Evolutionary conservation across 2,329 filamentous ascomycete genomes (phyloP).

Genomic region (Tolypocladium endophyticum): DNA sequence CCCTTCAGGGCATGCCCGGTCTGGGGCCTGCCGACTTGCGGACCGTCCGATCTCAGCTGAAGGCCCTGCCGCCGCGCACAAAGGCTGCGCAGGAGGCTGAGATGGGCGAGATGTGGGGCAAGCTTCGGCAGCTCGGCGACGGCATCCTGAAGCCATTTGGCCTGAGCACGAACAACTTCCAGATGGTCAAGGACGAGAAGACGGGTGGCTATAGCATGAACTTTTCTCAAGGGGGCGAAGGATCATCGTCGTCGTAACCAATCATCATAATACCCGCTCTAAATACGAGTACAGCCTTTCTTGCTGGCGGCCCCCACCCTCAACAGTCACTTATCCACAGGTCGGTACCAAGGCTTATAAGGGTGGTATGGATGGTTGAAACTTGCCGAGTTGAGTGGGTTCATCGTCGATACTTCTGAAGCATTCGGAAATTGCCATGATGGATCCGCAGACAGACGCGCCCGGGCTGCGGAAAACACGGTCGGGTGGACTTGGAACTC

Average conservation of each 20-base stretch:
- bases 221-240: slow-evolving; percentile 41
- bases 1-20: slow-evolving; percentile 41
- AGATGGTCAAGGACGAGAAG: slow-evolving; percentile 84
- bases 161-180: slow-evolving; percentile 85
- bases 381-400: background rate
- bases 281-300: background rate
- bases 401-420: background rate
- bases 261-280: background rate
- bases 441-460: background rate
- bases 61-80: slow-evolving; percentile 53
- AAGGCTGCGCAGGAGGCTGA: slow-evolving; percentile 77
- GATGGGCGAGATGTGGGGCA: slow-evolving; percentile 95
- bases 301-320: background rate
- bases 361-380: background rate
- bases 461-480: too few species aligned
- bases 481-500: too few species aligned
- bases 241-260: slow-evolving; percentile 6
- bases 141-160: slow-evolving; percentile 89
- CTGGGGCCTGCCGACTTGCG: slow-evolving; percentile 56
- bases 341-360: background rate
- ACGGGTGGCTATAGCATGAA: slow-evolving; percentile 92
- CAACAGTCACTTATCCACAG: background rate
- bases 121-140: slow-evolving; percentile 86
- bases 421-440: background rate
- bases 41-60: slow-evolving; percentile 56